phyloP scores from a whole-genome alignment of 495 filamentous ascomycete species.

The Platismatia glauca region DNA sequence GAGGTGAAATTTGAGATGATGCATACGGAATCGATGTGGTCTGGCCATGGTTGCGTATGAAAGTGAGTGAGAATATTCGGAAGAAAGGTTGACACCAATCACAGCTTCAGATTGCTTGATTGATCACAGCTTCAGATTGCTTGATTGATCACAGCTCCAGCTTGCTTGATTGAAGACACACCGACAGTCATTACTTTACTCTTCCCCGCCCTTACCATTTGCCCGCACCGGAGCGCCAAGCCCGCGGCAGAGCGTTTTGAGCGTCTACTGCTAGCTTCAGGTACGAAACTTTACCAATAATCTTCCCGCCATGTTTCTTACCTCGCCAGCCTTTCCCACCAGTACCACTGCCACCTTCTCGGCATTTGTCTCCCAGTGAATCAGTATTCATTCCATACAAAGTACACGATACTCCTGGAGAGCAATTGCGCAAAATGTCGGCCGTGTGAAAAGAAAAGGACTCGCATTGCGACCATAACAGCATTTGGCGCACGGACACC shows the following conservation, averaged over 20 bases:
- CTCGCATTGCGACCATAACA: neutral
- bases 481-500: neutral
- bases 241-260: neutral
- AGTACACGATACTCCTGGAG: neutral
- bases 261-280: conserved; percentile 5
- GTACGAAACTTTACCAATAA: neutral
- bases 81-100: neutral
- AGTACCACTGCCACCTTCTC: conserved; percentile 2
- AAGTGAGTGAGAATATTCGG: neutral
- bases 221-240: conserved; percentile 15
- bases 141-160: too few species aligned
- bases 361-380: neutral
- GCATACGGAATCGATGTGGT: conserved; percentile 35
- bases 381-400: too few species aligned
- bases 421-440: neutral
- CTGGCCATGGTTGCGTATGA: conserved; percentile 20
- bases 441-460: neutral
- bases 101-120: too few species aligned
- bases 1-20: neutral
- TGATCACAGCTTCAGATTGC: too few species aligned
- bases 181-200: neutral
- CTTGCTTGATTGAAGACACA: too few species aligned
- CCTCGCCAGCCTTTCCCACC: neutral
- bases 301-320: conserved; percentile 5
- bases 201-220: neutral